Evolutionary conservation across 495 filamentous ascomycete genomes (phyloP), one percentile per base, ranked within the genome.

Genomic region (Hypoxylon intermedium): DNA sequence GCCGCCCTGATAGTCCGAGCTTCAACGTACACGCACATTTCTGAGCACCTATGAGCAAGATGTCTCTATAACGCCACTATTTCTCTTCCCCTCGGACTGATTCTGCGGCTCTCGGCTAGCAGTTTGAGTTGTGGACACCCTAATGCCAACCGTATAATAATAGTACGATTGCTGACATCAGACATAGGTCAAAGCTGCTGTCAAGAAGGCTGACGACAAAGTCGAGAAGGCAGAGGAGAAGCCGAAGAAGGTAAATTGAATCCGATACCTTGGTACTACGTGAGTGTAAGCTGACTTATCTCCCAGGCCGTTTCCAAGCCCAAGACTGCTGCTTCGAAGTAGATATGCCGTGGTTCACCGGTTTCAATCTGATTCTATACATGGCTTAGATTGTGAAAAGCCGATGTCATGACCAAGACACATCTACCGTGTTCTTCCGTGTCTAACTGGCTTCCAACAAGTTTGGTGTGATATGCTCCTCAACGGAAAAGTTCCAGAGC

Each of bases 161-260:
- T 24, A 6, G 41, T 1, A 23, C 19, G 13, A 16, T 52, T 69
- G 50, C 66, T 77, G 55, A 81, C 63, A 36, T 31, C 18, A 6
- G 20, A 20, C 7, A 43, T 53, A 83, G 79, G 78, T 75, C 60
- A 82, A 81, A 60, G 75, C 74, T 53, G 71, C 70, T 19, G 75
- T 71, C 38, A 79, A 79, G 73, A 82, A 82, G 68, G 66, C 65
- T 28, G 55, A 63, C 11, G 64, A 57, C 15, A 63, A 69, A 45
- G 54, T 47, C 30, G 67, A 62, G 38, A 63, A 53, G 43, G 13
- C 58, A 11, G 31, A 61, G 38, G 33, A 58, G 42, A 58, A 67
- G 46, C 30, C 51, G 2, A 62, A 57, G 19, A 57, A 60, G 51
- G 55, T 57, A 19, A 50, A 13, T 38, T 41, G 28, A n/a, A 7